phyloP scores from a whole-genome alignment of 2,329 filamentous ascomycete genomes.

The Xylariales sp. region DNA sequence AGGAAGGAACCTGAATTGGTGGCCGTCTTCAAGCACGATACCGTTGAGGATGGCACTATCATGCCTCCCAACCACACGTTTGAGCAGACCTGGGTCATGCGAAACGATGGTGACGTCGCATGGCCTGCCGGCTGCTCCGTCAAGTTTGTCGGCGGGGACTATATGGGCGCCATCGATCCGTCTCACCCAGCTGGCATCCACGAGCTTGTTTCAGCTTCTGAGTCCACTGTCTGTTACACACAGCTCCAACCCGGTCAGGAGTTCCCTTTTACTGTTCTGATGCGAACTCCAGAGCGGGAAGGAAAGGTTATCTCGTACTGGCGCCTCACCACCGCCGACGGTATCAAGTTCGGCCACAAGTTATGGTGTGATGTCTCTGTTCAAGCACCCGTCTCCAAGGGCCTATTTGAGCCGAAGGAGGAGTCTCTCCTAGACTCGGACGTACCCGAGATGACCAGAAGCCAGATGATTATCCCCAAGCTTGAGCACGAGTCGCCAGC shows the following conservation, averaged over 20 bases:
- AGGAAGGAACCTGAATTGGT: constrained; percentile 28
- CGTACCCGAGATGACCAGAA: constrained; percentile 28
- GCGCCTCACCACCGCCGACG: constrained; percentile 80
- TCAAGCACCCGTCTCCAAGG: constrained; percentile 50
- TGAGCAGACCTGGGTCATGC: constrained; percentile 85
- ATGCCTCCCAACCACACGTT: constrained; percentile 70
- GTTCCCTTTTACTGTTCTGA: constrained; percentile 74
- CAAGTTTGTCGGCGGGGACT: constrained; percentile 88
- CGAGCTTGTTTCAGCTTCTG: constrained; percentile 72
- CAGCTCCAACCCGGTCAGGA: constrained; percentile 70
- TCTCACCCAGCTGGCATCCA: constrained; percentile 72
- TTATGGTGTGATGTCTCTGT: constrained; percentile 93
- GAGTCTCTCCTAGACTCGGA: constrained; percentile 11
- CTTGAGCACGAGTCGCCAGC: constrained; percentile 89
- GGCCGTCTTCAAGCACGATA: constrained; percentile 72
- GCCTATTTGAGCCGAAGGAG: constrained; percentile 37
- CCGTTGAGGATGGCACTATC: constrained; percentile 71
- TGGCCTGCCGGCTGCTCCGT: constrained; percentile 92
- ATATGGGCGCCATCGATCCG: constrained; percentile 89
- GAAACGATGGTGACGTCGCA: constrained; percentile 70
- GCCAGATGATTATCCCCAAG: constrained; percentile 94
- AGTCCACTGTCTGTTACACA: constrained; percentile 72
- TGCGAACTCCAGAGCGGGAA: constrained; percentile 73
- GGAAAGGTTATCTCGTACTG: constrained; percentile 93
- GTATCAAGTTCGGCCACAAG: constrained; percentile 82